Evolutionary conservation across 768 basidiomycete genomes (phyloP).

Genomic region (Coprinopsis sp.): DNA sequence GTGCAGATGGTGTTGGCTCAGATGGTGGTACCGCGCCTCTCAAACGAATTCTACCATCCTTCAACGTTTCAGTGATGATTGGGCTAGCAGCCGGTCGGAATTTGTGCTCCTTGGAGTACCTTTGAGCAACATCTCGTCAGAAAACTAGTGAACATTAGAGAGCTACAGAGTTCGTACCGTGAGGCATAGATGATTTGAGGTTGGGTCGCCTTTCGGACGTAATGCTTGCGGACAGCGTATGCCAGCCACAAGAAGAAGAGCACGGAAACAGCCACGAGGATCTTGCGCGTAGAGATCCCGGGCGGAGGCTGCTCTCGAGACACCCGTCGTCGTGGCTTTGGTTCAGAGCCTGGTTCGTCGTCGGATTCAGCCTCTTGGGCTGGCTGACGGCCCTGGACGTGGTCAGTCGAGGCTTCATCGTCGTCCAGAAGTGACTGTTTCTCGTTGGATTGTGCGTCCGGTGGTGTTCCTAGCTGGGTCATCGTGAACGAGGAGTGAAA

Average conservation of each 20-base stretch:
- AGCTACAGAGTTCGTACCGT: slow-evolving; percentile 9
- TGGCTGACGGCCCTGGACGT: too few species aligned
- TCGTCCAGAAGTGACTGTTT: too few species aligned
- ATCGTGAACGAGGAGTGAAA: too few species aligned
- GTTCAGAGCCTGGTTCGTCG: neutral
- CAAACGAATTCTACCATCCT: slow-evolving; percentile 14
- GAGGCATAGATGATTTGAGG: slow-evolving; percentile 16
- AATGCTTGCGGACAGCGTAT: slow-evolving; percentile 1
- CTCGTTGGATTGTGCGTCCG: too few species aligned
- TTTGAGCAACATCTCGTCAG: neutral
- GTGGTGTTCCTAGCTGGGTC: too few species aligned
- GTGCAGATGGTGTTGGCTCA: slow-evolving; percentile 11
- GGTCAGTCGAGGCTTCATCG: too few species aligned
- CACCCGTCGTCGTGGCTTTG: neutral
- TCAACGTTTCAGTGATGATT: slow-evolving; percentile 18
- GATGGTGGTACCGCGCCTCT: slow-evolving; percentile 12
- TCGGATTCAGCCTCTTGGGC: neutral
- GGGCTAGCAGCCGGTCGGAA: slow-evolving; percentile 18
- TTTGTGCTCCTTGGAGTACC: slow-evolving; percentile 19
- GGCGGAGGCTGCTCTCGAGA: neutral
- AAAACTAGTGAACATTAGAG: neutral
- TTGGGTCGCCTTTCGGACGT: slow-evolving; percentile 3
- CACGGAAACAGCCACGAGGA: slow-evolving; percentile 3
- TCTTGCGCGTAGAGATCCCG: neutral
- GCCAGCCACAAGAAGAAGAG: slow-evolving; percentile 6